phyloP scores from a whole-genome alignment of 345 rosid species.

The Euphorbia peplus region DNA sequence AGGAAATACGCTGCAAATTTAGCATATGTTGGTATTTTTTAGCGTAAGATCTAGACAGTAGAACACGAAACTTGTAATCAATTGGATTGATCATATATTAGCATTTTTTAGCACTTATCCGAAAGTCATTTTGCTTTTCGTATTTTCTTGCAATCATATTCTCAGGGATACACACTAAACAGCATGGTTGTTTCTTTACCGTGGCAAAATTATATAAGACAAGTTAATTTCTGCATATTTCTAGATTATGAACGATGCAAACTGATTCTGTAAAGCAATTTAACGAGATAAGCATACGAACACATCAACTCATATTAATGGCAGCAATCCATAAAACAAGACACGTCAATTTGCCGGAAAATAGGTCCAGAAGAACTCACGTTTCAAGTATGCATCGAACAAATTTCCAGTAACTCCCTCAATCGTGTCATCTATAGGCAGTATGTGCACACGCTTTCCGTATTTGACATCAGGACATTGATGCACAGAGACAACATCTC shows the following conservation, averaged over 20 bases:
- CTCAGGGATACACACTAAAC: not conserved
- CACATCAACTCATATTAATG: not conserved
- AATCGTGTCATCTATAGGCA: conserved; percentile 83
- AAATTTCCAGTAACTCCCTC: conserved; percentile 94
- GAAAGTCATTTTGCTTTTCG: not conserved
- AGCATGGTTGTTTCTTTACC: not conserved
- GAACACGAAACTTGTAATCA: not conserved
- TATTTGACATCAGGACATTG: conserved; percentile 75
- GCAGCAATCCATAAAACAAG: not conserved
- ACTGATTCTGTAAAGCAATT: not conserved
- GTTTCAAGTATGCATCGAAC: conserved; percentile 88
- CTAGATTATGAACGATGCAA: not conserved
- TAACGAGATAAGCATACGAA: not conserved
- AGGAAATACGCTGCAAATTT: conserved; percentile 68
- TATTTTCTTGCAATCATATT: too few relatives aligned
- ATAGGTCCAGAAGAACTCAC: conserved; percentile 43
- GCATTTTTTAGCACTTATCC: too few relatives aligned
- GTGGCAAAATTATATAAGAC: not conserved
- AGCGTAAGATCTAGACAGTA: not conserved
- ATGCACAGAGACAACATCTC: conserved; percentile 32
- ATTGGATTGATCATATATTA: not conserved
- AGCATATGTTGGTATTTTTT: too few relatives aligned
- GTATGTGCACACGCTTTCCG: conserved; percentile 91
- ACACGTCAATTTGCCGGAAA: not conserved
- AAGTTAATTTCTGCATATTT: not conserved